Percentiles rank a stretch among this genome's conserved stretches.
phyloP scores from a whole-genome alignment of 2,329 filamentous ascomycete species.

The Verticillium longisporum region DNA sequence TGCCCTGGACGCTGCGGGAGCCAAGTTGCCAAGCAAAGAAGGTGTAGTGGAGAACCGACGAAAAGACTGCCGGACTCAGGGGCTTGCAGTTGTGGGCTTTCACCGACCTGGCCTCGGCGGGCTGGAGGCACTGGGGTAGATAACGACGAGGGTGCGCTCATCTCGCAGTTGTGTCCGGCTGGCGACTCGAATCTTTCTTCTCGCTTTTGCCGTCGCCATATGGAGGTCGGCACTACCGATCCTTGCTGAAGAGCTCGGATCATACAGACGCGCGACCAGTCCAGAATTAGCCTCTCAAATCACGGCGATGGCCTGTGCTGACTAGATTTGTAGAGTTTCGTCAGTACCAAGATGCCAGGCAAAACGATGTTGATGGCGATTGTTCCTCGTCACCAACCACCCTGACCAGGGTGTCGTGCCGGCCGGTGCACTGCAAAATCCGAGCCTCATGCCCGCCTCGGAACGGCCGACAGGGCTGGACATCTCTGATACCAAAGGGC shows the following conservation, averaged over 20 bases:
- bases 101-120: constrained; percentile 14
- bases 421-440: neutral
- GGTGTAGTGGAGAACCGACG: neutral
- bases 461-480: neutral
- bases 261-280: constrained; percentile 1
- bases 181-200: neutral
- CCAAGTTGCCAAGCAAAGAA: neutral
- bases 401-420: neutral
- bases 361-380: neutral
- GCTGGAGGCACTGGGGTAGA: constrained; percentile 7
- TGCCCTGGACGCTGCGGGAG: neutral
- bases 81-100: constrained; percentile 1
- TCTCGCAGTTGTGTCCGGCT: neutral
- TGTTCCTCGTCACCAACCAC: neutral
- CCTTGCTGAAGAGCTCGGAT: neutral
- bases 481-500: neutral
- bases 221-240: neutral
- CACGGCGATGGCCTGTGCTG: neutral
- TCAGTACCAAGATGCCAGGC: neutral
- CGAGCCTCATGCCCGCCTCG: neutral
- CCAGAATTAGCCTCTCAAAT: constrained; percentile 1
- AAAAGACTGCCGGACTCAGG: neutral
- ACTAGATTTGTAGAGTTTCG: neutral
- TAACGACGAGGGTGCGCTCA: constrained; percentile 10
- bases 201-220: neutral